Evolutionary conservation across 2,329 filamentous ascomycete species (phyloP).

Genomic region (Amphichorda felina): DNA sequence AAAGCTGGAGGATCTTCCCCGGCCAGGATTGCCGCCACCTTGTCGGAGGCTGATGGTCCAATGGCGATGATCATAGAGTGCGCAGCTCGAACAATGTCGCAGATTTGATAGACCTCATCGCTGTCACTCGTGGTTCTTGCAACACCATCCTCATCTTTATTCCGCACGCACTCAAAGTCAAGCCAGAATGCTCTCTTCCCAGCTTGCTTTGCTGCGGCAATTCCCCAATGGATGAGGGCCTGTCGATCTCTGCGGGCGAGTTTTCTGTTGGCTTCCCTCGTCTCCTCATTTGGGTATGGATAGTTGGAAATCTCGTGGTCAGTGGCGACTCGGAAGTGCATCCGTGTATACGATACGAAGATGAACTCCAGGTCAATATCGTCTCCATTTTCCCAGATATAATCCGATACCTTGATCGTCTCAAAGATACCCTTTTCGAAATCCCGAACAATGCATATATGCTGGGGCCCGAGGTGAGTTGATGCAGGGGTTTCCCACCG

Average conservation of each 20-base stretch:
- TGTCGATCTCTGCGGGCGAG: conserved; percentile 11
- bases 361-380: conserved; percentile 18
- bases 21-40: conserved; percentile 7
- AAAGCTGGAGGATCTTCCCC: conserved; percentile 10
- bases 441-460: conserved; percentile 12
- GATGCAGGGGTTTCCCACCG: not conserved
- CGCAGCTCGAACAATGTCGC: conserved; percentile 29
- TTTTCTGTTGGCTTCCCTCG: conserved; percentile 7
- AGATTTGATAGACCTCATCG: conserved; percentile 26
- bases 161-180: conserved; percentile 27
- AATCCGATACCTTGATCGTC: conserved; percentile 12
- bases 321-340: conserved; percentile 21
- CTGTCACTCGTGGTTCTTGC: conserved; percentile 13
- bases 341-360: conserved; percentile 26
- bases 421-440: conserved; percentile 6
- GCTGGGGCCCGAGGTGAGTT: no score
- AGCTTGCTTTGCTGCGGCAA: conserved; percentile 21
- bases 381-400: conserved; percentile 9
- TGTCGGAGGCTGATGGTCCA: conserved; percentile 9
- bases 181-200: conserved; percentile 28
- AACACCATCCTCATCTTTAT: conserved; percentile 14
- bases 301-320: conserved; percentile 7
- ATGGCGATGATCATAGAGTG: conserved; percentile 27
- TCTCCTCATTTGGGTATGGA: conserved; percentile 7
- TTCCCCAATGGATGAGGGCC: conserved; percentile 20